These are phyloP conservation scores for Flaveria linearis DNA, from an alignment of 129 eudicot genomes.

Conservation along the genomic window DNA sequence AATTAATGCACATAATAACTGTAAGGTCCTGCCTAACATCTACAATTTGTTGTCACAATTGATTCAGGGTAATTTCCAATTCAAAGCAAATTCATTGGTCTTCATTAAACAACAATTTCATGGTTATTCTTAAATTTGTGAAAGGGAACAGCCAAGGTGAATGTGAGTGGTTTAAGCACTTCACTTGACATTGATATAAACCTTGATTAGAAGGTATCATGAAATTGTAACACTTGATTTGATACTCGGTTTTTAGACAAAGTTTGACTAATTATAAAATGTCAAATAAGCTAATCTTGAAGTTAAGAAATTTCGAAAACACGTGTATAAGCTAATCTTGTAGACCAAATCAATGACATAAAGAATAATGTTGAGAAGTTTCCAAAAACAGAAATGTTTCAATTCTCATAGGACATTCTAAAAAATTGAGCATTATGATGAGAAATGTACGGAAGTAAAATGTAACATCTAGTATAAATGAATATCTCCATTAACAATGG, in stretches of 20 bases:
- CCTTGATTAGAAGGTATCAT: slow-evolving; percentile 15
- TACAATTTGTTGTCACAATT: neutral
- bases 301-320: neutral
- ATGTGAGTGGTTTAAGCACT: slow-evolving; percentile 27
- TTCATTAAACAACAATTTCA: slow-evolving; percentile 9
- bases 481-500: neutral
- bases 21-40: neutral
- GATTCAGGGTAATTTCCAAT: slow-evolving; percentile 15
- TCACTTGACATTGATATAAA: slow-evolving; percentile 23
- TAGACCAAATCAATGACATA: slow-evolving; percentile 1
- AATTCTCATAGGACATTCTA: neutral
- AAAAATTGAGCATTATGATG: neutral
- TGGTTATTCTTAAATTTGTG: slow-evolving; percentile 12
- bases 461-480: neutral
- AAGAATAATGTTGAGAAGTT: neutral
- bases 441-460: neutral
- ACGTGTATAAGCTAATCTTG: neutral
- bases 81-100: slow-evolving; percentile 6
- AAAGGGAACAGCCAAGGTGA: slow-evolving; percentile 25
- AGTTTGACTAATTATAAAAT: neutral
- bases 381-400: slow-evolving; percentile 7
- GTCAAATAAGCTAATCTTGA: slow-evolving; percentile 9
- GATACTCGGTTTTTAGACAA: neutral
- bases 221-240: slow-evolving; percentile 3
- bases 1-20: neutral